Evolutionary conservation across 345 rosid species (phyloP).

Genomic region (Odontarrhena argentea): DNA sequence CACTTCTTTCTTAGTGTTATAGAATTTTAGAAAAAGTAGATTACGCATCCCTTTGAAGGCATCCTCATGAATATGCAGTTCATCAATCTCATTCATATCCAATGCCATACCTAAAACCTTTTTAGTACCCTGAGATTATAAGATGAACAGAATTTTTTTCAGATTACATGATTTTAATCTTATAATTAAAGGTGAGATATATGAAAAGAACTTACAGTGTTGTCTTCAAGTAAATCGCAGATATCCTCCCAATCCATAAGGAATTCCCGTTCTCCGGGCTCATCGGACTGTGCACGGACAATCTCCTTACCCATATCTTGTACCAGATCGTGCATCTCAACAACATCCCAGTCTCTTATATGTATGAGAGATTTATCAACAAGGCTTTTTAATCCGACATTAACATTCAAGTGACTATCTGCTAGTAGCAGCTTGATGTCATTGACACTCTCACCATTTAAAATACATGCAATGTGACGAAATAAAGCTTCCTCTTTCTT

Average conservation of each 20-base stretch:
- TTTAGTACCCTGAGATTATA: constrained; percentile 26
- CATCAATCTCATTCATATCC: not conserved
- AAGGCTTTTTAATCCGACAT: not conserved
- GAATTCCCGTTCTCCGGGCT: not conserved
- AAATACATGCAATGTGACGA: constrained; percentile 41
- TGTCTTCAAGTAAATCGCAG: too few relatives aligned
- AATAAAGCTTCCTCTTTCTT: constrained; percentile 25
- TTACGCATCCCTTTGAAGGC: constrained; percentile 26
- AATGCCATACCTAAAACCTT: constrained; percentile 22
- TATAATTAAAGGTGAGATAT: not conserved
- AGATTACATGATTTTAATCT: not conserved
- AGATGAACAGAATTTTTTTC: not conserved
- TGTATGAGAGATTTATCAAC: constrained; percentile 29
- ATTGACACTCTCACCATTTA: not conserved
- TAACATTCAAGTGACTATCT: not conserved
- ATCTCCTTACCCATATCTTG: constrained; percentile 34
- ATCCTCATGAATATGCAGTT: not conserved
- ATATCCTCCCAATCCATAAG: too few relatives aligned
- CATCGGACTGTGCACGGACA: constrained; percentile 14
- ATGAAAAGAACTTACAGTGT: not conserved
- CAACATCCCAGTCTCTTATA: not conserved
- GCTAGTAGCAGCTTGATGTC: not conserved
- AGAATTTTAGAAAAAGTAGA: constrained; percentile 28
- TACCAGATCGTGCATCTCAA: constrained; percentile 33
- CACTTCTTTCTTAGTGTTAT: too few relatives aligned